Percentiles rank a stretch among this genome's conserved stretches.
Evolutionary conservation across 495 filamentous ascomycete genomes (phyloP).

Genomic region (Podospora conica): DNA sequence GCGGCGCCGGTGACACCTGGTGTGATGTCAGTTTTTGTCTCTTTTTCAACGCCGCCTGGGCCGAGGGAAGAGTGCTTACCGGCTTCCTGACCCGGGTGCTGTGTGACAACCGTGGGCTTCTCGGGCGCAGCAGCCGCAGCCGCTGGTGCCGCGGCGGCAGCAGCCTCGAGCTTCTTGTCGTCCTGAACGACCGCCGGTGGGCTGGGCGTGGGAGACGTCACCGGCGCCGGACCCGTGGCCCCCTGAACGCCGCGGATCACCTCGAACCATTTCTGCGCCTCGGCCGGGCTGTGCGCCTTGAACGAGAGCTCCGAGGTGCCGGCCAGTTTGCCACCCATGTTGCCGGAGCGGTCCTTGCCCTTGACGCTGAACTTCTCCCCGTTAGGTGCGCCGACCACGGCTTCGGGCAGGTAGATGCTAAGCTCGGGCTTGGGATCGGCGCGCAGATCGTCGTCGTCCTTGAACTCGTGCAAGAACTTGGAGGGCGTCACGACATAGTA

Average conservation of each 20-base stretch:
- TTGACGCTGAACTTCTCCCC: constrained; percentile 88
- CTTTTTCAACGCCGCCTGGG: not conserved
- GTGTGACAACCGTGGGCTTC: constrained; percentile 17
- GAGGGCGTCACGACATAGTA: constrained; percentile 88
- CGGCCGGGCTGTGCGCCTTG: constrained; percentile 62
- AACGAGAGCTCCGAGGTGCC: constrained; percentile 49
- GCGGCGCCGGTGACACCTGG: constrained; percentile 27
- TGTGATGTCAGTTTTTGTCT: not conserved
- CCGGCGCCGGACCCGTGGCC: constrained; percentile 28
- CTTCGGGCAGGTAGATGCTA: constrained; percentile 89
- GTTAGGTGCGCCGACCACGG: constrained; percentile 64
- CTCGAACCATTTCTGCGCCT: constrained; percentile 79
- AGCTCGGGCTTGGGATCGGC: constrained; percentile 79
- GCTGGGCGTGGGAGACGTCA: constrained; percentile 7
- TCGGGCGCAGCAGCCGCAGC: constrained; percentile 2
- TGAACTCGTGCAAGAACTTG: constrained; percentile 91
- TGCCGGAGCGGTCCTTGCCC: constrained; percentile 70
- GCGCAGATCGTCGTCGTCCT: constrained; percentile 78
- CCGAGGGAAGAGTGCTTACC: constrained; percentile 15
- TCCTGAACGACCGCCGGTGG: constrained; percentile 8
- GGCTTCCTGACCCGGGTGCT: constrained; percentile 31
- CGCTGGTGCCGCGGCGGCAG: not conserved
- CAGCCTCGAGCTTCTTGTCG: constrained; percentile 16
- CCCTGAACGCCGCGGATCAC: constrained; percentile 50
- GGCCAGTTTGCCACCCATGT: constrained; percentile 46